Percentiles rank a stretch among this genome's conserved stretches.
phyloP scores from a whole-genome alignment of 257 asterid genomes.

The Perilla frutescens region DNA sequence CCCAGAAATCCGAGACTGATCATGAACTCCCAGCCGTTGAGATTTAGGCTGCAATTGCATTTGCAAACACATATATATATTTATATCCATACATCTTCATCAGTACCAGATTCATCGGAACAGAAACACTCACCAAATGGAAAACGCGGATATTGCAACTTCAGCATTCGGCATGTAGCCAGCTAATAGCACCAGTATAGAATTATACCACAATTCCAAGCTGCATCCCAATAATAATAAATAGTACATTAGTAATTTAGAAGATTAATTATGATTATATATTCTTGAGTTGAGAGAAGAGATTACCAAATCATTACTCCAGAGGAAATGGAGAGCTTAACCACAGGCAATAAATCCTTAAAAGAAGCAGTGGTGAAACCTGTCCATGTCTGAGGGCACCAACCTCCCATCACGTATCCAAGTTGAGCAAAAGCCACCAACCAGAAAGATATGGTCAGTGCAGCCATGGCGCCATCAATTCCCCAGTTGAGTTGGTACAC shows the following conservation, averaged over 20 bases:
- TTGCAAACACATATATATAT: no score
- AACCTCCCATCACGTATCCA: conserved; percentile 49
- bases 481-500: conserved; percentile 55
- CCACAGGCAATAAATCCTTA: conserved; percentile 55
- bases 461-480: conserved; percentile 67
- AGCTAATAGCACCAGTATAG: conserved; percentile 50
- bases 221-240: conserved; percentile 15
- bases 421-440: conserved; percentile 45
- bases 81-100: no score
- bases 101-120: neutral
- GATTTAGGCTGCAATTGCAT: conserved; percentile 51
- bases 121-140: conserved; percentile 38
- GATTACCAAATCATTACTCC: conserved; percentile 70
- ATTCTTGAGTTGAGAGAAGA: neutral
- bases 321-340: conserved; percentile 63
- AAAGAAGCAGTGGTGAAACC: conserved; percentile 57
- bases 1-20: conserved; percentile 64
- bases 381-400: conserved; percentile 67
- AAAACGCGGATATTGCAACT: conserved; percentile 50
- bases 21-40: conserved; percentile 72
- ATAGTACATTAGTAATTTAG: no score
- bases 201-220: conserved; percentile 50
- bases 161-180: conserved; percentile 44
- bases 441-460: conserved; percentile 60
- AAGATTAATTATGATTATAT: no score